A percentile compares a stretch with the other conserved stretches of the same genome.
These are phyloP conservation scores for Tylopilus sp. DNA, from an alignment of 768 basidiomycete species.

Conservation along the genomic window DNA sequence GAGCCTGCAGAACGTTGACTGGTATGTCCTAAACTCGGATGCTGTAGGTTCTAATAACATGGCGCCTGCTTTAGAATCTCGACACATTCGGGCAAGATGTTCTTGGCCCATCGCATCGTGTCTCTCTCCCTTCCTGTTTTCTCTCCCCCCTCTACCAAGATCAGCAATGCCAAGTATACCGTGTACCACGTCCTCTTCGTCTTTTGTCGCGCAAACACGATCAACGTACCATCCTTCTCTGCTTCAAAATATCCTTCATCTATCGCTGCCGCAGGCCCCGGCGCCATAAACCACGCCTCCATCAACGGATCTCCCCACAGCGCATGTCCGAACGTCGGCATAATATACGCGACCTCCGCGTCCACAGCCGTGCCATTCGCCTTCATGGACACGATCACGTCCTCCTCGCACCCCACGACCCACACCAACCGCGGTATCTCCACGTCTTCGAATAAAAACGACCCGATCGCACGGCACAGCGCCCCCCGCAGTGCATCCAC, in stretches of 20 bases:
- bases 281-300: constrained; percentile 58
- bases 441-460: constrained; percentile 74
- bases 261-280: constrained; percentile 46
- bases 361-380: constrained; percentile 1
- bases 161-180: constrained; percentile 54
- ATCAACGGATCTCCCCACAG: constrained; percentile 78
- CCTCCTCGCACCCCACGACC: constrained; percentile 57
- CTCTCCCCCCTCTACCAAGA: constrained; percentile 43
- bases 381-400: constrained; percentile 49
- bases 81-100: constrained; percentile 38
- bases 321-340: constrained; percentile 48
- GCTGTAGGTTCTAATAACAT: constrained; percentile 22
- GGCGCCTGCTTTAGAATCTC: constrained; percentile 42
- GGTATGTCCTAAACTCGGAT: background rate
- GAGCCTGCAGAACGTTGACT: background rate
- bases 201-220: constrained; percentile 61
- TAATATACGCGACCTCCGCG: constrained; percentile 31
- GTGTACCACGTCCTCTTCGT: constrained; percentile 80
- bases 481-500: constrained; percentile 43
- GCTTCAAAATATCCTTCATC: constrained; percentile 53
- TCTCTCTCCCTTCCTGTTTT: constrained; percentile 13
- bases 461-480: constrained; percentile 69
- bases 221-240: constrained; percentile 45
- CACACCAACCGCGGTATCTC: constrained; percentile 66
- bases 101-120: constrained; percentile 39